Percentiles rank a stretch among this genome's conserved stretches.
phyloP scores from a whole-genome alignment of 306 rosid species.

The Medicago arabica region DNA sequence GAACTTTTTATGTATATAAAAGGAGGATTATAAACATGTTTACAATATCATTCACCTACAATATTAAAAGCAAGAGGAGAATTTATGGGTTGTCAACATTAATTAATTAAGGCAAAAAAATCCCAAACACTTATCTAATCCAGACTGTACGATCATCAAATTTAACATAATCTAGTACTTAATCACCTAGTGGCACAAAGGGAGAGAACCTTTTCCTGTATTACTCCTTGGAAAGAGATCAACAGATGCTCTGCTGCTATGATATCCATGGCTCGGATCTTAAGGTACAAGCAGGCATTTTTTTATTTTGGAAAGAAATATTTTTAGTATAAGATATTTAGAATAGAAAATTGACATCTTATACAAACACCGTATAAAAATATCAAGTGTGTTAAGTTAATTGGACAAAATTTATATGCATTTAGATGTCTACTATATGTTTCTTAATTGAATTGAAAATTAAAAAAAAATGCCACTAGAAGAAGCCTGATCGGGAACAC shows the following conservation, averaged over 20 bases:
- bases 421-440: no score
- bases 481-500: no score
- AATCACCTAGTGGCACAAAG: conserved; percentile 24
- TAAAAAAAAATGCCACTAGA: no score
- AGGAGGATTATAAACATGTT: background rate
- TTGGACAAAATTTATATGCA: no score
- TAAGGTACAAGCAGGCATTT: conserved; percentile 1
- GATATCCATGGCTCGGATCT: conserved; percentile 38
- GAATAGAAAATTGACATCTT: no score
- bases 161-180: background rate
- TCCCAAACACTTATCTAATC: background rate
- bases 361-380: no score
- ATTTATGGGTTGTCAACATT: background rate
- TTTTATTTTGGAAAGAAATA: background rate
- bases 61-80: background rate
- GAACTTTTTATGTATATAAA: conserved; percentile 12
- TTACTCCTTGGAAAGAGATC: background rate
- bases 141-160: background rate
- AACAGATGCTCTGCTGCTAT: background rate
- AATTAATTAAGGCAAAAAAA: background rate
- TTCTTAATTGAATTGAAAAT: no score
- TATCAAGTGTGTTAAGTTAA: no score
- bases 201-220: background rate
- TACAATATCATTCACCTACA: background rate
- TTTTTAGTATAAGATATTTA: no score